phyloP scores from a whole-genome alignment of 2,329 filamentous ascomycete genomes.

The Colletotrichum sansevieriae region DNA sequence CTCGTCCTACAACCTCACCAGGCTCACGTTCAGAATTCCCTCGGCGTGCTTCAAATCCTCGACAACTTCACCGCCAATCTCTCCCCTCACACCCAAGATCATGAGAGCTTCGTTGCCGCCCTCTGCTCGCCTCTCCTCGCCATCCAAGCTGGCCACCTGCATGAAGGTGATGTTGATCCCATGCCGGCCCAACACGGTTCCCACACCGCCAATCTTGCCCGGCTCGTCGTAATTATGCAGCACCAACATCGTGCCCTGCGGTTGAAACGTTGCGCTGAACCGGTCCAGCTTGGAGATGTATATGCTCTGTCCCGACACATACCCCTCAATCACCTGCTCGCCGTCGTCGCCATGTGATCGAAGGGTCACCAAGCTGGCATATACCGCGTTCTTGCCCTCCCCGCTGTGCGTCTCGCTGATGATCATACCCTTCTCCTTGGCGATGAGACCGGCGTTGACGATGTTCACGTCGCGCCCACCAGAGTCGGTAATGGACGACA shows the following conservation, averaged over 20 bases:
- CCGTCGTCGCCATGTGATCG: slow-evolving; percentile 60
- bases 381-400: slow-evolving; percentile 72
- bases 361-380: slow-evolving; percentile 79
- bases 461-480: slow-evolving; percentile 82
- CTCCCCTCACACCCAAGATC: slow-evolving; percentile 81
- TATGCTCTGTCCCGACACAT: slow-evolving; percentile 72
- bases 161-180: slow-evolving; percentile 86
- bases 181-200: slow-evolving; percentile 75
- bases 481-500: slow-evolving; percentile 75
- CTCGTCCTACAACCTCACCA: slow-evolving; percentile 58
- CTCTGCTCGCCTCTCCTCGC: slow-evolving; percentile 47
- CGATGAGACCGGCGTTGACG: slow-evolving; percentile 82
- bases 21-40: slow-evolving; percentile 68
- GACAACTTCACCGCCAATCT: slow-evolving; percentile 69
- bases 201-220: slow-evolving; percentile 86
- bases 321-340: slow-evolving; percentile 72
- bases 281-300: slow-evolving; percentile 81
- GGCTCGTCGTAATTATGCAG: slow-evolving; percentile 85
- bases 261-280: slow-evolving; percentile 80
- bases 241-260: slow-evolving; percentile 81
- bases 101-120: slow-evolving; percentile 79
- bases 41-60: slow-evolving; percentile 62
- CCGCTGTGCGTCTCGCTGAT: slow-evolving; percentile 80
- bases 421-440: slow-evolving; percentile 79
- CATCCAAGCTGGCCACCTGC: slow-evolving; percentile 74